phyloP scores from a whole-genome alignment of 1,139 yeast genomes.

The Chernovozyma aurita region DNA sequence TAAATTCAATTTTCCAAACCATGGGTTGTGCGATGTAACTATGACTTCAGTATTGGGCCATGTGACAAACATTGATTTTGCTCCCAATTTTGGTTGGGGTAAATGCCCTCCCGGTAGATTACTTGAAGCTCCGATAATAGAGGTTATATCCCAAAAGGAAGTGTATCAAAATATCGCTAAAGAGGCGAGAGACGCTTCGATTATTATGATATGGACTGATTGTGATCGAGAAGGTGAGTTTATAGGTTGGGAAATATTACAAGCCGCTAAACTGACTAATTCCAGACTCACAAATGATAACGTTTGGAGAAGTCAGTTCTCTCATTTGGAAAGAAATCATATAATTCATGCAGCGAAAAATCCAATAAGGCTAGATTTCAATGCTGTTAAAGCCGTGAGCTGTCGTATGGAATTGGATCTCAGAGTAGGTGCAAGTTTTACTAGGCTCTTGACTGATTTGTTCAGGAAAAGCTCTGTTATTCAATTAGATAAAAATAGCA shows the following conservation, averaged over 20 bases:
- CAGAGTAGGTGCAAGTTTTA: conserved; percentile 85
- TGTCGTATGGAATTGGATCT: conserved; percentile 86
- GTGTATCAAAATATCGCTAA: conserved; percentile 66
- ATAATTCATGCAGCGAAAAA: conserved; percentile 67
- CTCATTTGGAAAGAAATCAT: conserved; percentile 79
- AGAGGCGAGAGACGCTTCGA: conserved; percentile 59
- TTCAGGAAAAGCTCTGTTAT: conserved; percentile 24
- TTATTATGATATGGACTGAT: conserved; percentile 95
- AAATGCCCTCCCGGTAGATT: conserved; percentile 60
- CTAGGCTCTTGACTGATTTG: conserved; percentile 63
- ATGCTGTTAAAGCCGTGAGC: conserved; percentile 76
- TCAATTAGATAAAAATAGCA: conserved; percentile 14
- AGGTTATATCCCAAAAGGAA: conserved; percentile 35
- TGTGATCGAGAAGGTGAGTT: conserved; percentile 98
- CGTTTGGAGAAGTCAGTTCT: conserved; percentile 74
- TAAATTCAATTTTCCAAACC: conserved; percentile 52
- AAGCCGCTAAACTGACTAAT: conserved; percentile 62
- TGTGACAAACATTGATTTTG: conserved; percentile 62
- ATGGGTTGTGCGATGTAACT: conserved; percentile 71
- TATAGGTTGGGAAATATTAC: conserved; percentile 81
- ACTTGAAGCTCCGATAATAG: conserved; percentile 61
- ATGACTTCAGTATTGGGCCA: conserved; percentile 95
- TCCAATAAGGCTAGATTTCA: conserved; percentile 61
- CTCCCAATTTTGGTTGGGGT: conserved; percentile 64
- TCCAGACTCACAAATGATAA: conserved; percentile 39